Evolutionary conservation across 1,139 yeast genomes (phyloP), one percentile per base, ranked within the genome.

Genomic region (Saccharomyces hybrid): DNA sequence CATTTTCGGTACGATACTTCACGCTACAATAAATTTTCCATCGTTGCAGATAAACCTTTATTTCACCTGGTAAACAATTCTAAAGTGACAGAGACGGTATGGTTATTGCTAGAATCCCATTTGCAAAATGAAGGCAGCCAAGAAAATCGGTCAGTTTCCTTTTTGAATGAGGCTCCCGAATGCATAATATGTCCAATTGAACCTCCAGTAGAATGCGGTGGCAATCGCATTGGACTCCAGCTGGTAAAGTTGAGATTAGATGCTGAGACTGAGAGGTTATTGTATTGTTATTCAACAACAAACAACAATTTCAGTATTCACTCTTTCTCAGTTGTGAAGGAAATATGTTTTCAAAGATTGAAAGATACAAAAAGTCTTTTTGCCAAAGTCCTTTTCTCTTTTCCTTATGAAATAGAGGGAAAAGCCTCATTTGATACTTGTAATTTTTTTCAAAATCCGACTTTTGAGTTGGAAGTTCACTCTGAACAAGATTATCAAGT

Each of bases 371-470:
- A 46, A 11, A 23, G n/a, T 7, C 48, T 23, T 27, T 13, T 23
- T 31, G 31, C 29, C 32, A 26, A 14, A 13, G 32, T 19, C 1
- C 16, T 9, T 25, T 26, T 28, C 9, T 28, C 54, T 38, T n/a
- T n/a, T 3, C 14, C 8, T 27, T 11, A 26, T 28, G 29, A 14
- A 16, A 14, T 25, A 34, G 27, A 27, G 11, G 13, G 28, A 25
- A 25, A 11, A 16, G 9, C 44, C 25, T 38, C 44, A 16, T 38
- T 38, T 11, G 44, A 38, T 19, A 38, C 44, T 13, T 38, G n/a
- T 13, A 70, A 79, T 0, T 87, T 77, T 61, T 71, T 79, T 38
- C 67, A 73, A 44, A 88, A 87, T 60, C 95, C 96, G 0, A 89
- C 86, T 60, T 86, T 74, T 62, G 70, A 73, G 52, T 72, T 66